Percentiles rank a stretch among this genome's conserved stretches.
phyloP scores from a whole-genome alignment of 371 early-diverging fungal species.

The Fennellomyces sp. region DNA sequence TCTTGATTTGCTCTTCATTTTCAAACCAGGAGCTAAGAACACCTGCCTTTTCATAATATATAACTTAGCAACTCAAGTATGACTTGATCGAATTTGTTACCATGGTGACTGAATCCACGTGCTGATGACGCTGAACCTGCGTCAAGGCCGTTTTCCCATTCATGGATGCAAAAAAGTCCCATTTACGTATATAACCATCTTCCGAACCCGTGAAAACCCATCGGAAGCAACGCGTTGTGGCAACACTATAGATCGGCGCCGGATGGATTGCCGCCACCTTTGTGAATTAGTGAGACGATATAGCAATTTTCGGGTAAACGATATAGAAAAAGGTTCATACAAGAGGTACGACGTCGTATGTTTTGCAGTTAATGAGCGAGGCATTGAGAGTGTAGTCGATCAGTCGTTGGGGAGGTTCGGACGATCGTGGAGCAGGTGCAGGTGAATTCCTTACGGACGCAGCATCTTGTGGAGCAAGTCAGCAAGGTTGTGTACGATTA shows the following conservation, averaged over 20 bases:
- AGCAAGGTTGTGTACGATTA: background rate
- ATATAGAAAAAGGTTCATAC: constrained; percentile 28
- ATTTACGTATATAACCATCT: constrained; percentile 93
- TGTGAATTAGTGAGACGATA: background rate
- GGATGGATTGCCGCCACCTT: constrained; percentile 79
- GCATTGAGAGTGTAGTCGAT: constrained; percentile 41
- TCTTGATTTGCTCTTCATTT: constrained; percentile 69
- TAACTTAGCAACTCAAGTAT: background rate
- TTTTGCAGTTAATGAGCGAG: constrained; percentile 41
- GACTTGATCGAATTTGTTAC: constrained; percentile 28
- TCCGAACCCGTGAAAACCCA: constrained; percentile 95
- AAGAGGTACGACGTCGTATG: constrained; percentile 60
- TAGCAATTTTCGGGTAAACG: background rate
- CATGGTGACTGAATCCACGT: constrained; percentile 85
- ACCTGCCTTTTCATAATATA: constrained; percentile 71
- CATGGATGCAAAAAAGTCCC: constrained; percentile 88
- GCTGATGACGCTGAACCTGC: constrained; percentile 81
- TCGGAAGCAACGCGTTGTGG: constrained; percentile 81
- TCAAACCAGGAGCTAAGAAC: constrained; percentile 92
- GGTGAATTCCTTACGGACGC: constrained; percentile 11
- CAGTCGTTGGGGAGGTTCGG: constrained; percentile 29
- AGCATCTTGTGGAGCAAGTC: background rate
- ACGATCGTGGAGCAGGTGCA: constrained; percentile 7
- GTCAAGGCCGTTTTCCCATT: constrained; percentile 85
- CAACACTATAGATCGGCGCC: constrained; percentile 73